Percentiles rank a stretch among this genome's conserved stretches.
Conservation (phyloP, 306 rosid species). For the Inga laurina region DNA sequence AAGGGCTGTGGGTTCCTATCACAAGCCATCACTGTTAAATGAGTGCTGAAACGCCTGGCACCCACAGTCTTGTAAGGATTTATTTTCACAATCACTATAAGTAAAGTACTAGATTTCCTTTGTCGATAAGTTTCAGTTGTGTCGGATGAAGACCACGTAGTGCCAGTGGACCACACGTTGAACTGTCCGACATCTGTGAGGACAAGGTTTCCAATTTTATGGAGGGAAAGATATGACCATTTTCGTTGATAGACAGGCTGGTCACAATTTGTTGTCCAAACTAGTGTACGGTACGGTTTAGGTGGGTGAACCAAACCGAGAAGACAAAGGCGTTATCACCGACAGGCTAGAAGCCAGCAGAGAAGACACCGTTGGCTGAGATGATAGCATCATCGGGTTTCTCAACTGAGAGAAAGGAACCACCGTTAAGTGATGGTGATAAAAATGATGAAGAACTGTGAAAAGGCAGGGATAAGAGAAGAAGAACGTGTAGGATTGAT, state of each 20-base stretch:
- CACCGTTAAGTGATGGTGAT: neutral
- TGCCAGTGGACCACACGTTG: constrained; percentile 37
- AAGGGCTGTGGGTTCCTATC: no score
- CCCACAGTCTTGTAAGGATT: constrained; percentile 9
- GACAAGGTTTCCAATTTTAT: constrained; percentile 21
- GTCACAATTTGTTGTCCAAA: no score
- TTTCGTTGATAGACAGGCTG: no score
- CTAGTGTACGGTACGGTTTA: no score
- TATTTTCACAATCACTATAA: neutral
- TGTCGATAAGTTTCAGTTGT: constrained; percentile 20
- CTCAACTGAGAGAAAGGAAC: constrained; percentile 27
- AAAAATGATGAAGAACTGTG: neutral
- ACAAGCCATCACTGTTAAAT: neutral
- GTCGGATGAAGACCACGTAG: neutral
- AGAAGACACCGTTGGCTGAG: constrained; percentile 21
- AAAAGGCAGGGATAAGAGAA: neutral
- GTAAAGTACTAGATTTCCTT: constrained; percentile 25
- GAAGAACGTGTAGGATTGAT: neutral
- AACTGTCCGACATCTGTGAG: constrained; percentile 25
- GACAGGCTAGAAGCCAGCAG: constrained; percentile 21
- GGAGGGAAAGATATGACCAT: neutral
- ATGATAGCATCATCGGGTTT: constrained; percentile 14
- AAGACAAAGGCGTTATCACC: neutral
- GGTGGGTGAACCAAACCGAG: no score
- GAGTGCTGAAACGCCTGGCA: constrained; percentile 37